These are phyloP conservation scores for Prunella vulgaris DNA, from an alignment of 257 asterid species.

Conservation along the genomic window DNA sequence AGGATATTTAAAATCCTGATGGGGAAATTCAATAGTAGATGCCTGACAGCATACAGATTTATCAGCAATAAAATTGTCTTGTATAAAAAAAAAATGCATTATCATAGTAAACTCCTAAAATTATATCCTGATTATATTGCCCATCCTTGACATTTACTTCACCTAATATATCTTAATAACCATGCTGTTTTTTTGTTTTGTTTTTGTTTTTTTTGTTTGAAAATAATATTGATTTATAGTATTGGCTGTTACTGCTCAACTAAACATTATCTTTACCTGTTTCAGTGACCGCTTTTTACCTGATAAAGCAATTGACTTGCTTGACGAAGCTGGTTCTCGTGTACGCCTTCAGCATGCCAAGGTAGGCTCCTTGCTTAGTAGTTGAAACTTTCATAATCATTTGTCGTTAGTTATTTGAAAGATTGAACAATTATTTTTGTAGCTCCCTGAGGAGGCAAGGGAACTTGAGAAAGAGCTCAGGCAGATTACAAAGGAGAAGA, in stretches of 20 bases:
- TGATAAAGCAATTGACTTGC: conserved; percentile 95
- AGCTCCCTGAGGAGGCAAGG: conserved; percentile 99
- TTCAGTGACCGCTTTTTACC: conserved; percentile 98
- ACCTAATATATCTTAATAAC: neutral
- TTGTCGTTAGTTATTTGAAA: neutral
- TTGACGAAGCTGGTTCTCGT: conserved; percentile 98
- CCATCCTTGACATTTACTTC: neutral
- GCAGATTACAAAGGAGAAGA: conserved; percentile 94
- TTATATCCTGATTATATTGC: neutral
- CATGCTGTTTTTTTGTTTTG: neutral
- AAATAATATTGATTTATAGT: neutral
- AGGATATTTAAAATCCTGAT: too few relatives aligned
- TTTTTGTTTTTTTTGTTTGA: neutral
- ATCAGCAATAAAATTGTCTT: too few relatives aligned
- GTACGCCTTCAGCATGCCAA: conserved; percentile 98
- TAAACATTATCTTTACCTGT: conserved; percentile 22
- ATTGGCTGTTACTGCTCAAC: neutral
- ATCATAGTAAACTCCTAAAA: neutral
- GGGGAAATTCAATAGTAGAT: too few relatives aligned
- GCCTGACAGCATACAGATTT: too few relatives aligned
- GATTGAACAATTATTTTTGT: conserved; percentile 11
- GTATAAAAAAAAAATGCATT: too few relatives aligned
- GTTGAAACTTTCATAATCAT: neutral
- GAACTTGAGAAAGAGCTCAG: conserved; percentile 97
- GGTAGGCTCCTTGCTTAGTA: conserved; percentile 36